phyloP scores from a whole-genome alignment of 257 asterid genomes.

The Scutellaria barbata region DNA sequence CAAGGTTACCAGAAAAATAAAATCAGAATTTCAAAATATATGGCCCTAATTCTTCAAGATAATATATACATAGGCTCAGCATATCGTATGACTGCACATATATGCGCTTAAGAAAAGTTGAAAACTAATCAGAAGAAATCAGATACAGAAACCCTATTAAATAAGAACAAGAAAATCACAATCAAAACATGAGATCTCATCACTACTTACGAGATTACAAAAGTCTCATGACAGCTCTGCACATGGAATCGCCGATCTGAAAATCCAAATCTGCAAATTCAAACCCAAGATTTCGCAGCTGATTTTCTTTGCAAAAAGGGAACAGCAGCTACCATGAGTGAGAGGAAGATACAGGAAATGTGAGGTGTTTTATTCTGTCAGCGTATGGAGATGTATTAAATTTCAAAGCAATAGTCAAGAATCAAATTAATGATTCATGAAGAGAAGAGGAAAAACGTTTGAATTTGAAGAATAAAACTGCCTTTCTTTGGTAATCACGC shows the following conservation, averaged over 20 bases:
- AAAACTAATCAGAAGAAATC: slow-evolving; percentile 20
- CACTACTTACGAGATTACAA: slow-evolving; percentile 39
- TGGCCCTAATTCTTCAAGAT: slow-evolving; percentile 1
- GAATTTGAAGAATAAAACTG: slow-evolving; percentile 40
- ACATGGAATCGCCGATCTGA: too few species aligned
- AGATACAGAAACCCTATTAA: slow-evolving; percentile 13
- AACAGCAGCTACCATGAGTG: slow-evolving; percentile 35
- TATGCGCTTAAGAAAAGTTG: slow-evolving; percentile 26
- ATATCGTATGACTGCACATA: slow-evolving; percentile 23
- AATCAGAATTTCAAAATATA: slow-evolving; percentile 20
- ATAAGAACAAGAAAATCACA: slow-evolving; percentile 3
- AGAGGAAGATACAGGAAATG: slow-evolving; percentile 21
- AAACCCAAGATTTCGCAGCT: slow-evolving; percentile 40
- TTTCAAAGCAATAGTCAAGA: slow-evolving; percentile 38
- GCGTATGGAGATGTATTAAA: slow-evolving; percentile 32
- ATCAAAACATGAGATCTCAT: slow-evolving; percentile 21
- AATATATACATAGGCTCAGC: not conserved
- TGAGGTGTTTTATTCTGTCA: slow-evolving; percentile 28
- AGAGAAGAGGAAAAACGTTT: slow-evolving; percentile 35
- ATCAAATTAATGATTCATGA: slow-evolving; percentile 44
- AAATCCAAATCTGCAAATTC: slow-evolving; percentile 29
- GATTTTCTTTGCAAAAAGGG: slow-evolving; percentile 35
- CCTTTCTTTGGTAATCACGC: slow-evolving; percentile 30
- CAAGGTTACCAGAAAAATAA: slow-evolving; percentile 23
- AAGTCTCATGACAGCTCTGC: not conserved